Percentiles rank a stretch among this genome's conserved stretches.
Conservation (phyloP, 148 eudicot species). For the Polygonum maritimum region DNA sequence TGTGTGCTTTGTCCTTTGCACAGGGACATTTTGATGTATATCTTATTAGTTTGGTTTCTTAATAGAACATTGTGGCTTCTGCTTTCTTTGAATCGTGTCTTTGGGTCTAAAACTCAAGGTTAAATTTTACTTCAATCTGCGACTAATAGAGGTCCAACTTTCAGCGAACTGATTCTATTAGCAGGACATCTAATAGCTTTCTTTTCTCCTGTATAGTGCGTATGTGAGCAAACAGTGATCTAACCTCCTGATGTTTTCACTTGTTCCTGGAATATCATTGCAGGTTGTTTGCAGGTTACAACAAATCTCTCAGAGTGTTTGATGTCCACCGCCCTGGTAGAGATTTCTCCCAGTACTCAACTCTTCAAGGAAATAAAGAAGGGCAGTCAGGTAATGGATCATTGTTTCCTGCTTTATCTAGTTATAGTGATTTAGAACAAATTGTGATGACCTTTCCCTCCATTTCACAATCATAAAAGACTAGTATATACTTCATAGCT, state of each 20-base stretch:
- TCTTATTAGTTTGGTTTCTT: no score
- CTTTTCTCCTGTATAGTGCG: neutral
- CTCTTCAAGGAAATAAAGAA: constrained; percentile 76
- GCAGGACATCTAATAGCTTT: neutral
- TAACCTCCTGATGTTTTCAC: constrained; percentile 3
- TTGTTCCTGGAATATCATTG: constrained; percentile 4
- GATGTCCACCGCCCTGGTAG: constrained; percentile 98
- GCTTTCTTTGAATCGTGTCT: neutral
- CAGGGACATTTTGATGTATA: no score
- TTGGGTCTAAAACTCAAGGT: neutral
- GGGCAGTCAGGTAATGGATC: constrained; percentile 75
- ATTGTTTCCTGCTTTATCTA: neutral
- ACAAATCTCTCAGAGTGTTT: constrained; percentile 67
- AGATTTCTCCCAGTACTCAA: constrained; percentile 69
- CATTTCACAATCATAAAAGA: neutral
- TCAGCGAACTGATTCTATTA: neutral
- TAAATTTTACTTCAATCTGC: neutral
- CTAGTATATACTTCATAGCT: neutral
- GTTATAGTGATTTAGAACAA: neutral
- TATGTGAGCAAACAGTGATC: neutral
- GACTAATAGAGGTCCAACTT: neutral
- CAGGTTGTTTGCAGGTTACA: constrained; percentile 96
- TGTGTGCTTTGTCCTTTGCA: no score
- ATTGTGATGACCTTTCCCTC: neutral
- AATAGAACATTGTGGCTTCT: neutral